phyloP scores from a whole-genome alignment of 371 early-diverging fungal genomes.

The Apophysomyces ossiformis region DNA sequence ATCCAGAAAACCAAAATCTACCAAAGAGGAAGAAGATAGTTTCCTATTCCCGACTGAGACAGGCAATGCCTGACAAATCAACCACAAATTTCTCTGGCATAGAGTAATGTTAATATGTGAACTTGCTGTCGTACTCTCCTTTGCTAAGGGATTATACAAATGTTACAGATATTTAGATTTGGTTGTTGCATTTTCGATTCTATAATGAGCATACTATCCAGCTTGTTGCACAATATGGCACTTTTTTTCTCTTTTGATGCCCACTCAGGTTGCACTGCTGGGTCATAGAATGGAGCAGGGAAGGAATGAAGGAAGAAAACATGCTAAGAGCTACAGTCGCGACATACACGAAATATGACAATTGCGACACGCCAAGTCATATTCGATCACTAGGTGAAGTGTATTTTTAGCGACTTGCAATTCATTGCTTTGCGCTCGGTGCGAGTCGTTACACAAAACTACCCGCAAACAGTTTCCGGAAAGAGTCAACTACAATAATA shows the following conservation, averaged over 20 bases:
- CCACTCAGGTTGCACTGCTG: not conserved
- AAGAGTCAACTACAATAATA: too few relatives aligned
- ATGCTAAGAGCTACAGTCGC: not conserved
- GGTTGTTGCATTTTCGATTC: not conserved
- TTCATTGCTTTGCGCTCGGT: too few relatives aligned
- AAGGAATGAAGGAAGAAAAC: not conserved
- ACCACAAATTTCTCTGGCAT: slow-evolving; percentile 20
- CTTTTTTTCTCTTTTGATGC: not conserved
- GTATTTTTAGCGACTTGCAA: too few relatives aligned
- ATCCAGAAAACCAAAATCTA: not conserved
- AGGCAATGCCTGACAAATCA: not conserved
- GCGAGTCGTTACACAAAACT: too few relatives aligned
- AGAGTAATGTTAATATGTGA: slow-evolving; percentile 27
- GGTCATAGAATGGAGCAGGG: not conserved
- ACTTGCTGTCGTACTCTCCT: slow-evolving; percentile 24
- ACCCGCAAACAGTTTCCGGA: too few relatives aligned
- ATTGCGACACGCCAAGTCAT: too few relatives aligned
- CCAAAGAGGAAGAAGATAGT: not conserved
- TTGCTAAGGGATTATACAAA: slow-evolving; percentile 20
- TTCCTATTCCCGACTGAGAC: not conserved
- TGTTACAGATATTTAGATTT: not conserved
- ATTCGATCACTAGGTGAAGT: too few relatives aligned
- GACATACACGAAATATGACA: too few relatives aligned
- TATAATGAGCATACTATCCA: not conserved
- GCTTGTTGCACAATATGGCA: not conserved